phyloP scores from a whole-genome alignment of 2,329 filamentous ascomycete species.

The Sporothrix globosa region DNA sequence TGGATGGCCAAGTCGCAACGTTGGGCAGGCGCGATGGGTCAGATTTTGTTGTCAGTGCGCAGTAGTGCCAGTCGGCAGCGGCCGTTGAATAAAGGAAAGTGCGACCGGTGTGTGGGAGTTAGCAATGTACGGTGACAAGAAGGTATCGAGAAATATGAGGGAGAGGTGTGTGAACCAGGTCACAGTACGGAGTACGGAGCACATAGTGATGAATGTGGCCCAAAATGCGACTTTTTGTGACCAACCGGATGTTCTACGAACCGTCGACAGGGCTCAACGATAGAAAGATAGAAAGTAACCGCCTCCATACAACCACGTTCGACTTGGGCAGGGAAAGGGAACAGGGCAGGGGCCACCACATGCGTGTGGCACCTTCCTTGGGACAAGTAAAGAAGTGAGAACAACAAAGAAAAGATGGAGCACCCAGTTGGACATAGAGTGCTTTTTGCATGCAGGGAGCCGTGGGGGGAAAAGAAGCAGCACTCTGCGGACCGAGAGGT shows the following conservation, averaged over 20 bases:
- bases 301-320: conserved; percentile 20
- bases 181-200: too few relatives aligned
- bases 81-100: conserved; percentile 14
- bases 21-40: conserved; percentile 27
- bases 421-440: conserved; percentile 20
- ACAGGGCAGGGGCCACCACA: conserved; percentile 16
- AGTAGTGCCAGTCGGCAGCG: not conserved
- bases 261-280: conserved; percentile 5
- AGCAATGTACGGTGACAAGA: conserved; percentile 1
- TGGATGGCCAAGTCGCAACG: conserved; percentile 4
- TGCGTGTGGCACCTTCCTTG: conserved; percentile 13
- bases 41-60: not conserved
- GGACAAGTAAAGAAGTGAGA: not conserved
- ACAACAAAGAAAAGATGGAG: conserved; percentile 9
- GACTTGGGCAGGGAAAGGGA: conserved; percentile 10
- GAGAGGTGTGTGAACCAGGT: not conserved
- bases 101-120: not conserved
- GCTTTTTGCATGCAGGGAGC: conserved; percentile 26
- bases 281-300: not conserved
- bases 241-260: not conserved
- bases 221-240: not conserved
- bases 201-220: too few relatives aligned
- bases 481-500: not conserved
- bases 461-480: conserved; percentile 10
- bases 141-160: not conserved